Conservation (phyloP, 108 stramenopile species). For the Discostella pseudostelligera region DNA sequence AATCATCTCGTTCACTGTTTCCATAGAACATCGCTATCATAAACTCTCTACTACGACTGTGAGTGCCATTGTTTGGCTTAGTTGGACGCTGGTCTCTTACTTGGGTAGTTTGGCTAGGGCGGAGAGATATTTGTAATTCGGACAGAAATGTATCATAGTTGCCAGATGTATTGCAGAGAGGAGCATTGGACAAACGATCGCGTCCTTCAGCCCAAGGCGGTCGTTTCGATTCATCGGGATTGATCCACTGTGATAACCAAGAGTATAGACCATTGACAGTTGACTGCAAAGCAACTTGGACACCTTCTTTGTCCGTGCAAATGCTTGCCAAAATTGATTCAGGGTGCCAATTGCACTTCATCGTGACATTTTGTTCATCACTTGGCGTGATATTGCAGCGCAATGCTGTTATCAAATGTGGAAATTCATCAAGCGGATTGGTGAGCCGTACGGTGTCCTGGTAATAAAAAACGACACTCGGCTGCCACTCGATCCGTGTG, state of each 20-base stretch:
- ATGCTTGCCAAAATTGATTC: conserved; percentile 70
- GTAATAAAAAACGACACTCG: conserved; percentile 51
- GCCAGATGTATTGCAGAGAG: conserved; percentile 41
- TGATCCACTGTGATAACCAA: conserved; percentile 66
- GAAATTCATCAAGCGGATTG: conserved; percentile 52
- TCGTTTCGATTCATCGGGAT: conserved; percentile 33
- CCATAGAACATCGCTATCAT: conserved; percentile 22
- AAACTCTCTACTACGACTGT: conserved; percentile 34
- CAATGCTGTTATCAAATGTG: conserved; percentile 57
- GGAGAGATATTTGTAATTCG: conserved; percentile 31
- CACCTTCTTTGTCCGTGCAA: conserved; percentile 62
- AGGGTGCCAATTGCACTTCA: conserved; percentile 77
- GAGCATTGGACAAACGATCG: conserved; percentile 50
- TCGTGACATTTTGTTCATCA: conserved; percentile 42
- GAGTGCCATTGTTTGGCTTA: conserved; percentile 1
- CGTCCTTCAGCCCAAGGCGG: conserved; percentile 38
- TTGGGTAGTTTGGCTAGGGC: conserved; percentile 17
- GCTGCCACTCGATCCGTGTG: conserved; percentile 48
- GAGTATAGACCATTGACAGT: conserved; percentile 42
- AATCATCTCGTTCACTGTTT: neutral
- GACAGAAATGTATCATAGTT: conserved; percentile 18
- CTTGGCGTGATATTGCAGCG: conserved; percentile 43
- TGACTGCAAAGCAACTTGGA: conserved; percentile 48
- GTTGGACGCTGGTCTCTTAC: conserved; percentile 1
- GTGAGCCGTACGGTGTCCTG: conserved; percentile 5